These are phyloP conservation scores for Fusarium transvaalense DNA, from an alignment of 2,329 filamentous ascomycete genomes.

Conservation along the genomic window DNA sequence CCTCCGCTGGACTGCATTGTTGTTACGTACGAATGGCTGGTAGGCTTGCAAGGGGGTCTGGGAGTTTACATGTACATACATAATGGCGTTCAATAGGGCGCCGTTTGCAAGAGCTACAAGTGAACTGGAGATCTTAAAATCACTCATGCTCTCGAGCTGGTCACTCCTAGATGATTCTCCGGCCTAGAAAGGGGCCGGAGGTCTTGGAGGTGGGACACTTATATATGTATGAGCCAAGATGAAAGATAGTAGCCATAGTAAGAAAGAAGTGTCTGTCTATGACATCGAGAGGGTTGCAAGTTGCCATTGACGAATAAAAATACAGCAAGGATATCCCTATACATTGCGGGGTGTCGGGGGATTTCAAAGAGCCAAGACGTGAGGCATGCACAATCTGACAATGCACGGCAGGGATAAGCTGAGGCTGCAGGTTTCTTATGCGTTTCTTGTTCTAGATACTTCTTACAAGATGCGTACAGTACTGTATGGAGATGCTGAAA, in stretches of 20 bases:
- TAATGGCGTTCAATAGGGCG: slow-evolving; percentile 27
- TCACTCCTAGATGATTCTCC: background rate
- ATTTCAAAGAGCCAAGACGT: slow-evolving; percentile 18
- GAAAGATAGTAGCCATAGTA: background rate
- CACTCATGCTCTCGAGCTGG: background rate
- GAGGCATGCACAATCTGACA: slow-evolving; percentile 13
- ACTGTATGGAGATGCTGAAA: background rate
- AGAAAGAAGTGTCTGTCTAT: slow-evolving; percentile 8
- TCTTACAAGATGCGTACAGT: slow-evolving; percentile 23
- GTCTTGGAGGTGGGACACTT: background rate
- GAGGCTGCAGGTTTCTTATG: slow-evolving; percentile 1
- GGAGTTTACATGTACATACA: slow-evolving; percentile 5
- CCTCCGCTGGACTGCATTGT: slow-evolving; percentile 35
- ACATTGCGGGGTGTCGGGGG: slow-evolving; percentile 24
- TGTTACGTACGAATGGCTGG: slow-evolving; percentile 33
- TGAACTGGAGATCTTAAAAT: background rate
- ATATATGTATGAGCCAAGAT: background rate
- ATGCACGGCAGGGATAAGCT: slow-evolving; percentile 2
- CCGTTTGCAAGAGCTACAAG: background rate
- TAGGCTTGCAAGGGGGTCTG: slow-evolving; percentile 12
- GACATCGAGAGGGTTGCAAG: slow-evolving; percentile 14
- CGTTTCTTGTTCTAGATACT: slow-evolving; percentile 25
- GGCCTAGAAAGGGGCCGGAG: slow-evolving; percentile 6
- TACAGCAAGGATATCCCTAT: background rate
- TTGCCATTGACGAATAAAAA: slow-evolving; percentile 36